These are phyloP conservation scores for Moniliella sp. DNA, from an alignment of 1,284 basidiomycete species.

Conservation along the genomic window DNA sequence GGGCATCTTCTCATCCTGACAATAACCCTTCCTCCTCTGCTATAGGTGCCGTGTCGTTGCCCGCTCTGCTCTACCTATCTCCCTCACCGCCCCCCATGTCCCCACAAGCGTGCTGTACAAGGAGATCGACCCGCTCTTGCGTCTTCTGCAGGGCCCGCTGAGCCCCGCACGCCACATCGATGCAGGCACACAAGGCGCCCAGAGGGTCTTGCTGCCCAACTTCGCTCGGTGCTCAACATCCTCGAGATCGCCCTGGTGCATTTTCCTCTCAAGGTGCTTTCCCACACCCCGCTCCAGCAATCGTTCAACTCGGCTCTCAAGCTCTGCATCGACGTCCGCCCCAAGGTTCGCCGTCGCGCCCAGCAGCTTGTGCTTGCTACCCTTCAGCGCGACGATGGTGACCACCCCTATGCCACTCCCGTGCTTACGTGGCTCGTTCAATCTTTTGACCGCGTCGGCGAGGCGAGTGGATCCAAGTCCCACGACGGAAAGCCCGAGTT, in stretches of 20 bases:
- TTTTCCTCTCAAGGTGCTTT: constrained; percentile 40
- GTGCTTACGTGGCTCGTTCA: constrained; percentile 58
- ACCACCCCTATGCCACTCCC: constrained; percentile 57
- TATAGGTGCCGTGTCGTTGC: background rate
- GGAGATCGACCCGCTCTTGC: background rate
- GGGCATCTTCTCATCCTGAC: no score
- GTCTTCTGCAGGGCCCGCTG: background rate
- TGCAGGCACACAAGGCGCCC: constrained; percentile 11
- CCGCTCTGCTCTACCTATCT: background rate
- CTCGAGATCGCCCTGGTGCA: constrained; percentile 48
- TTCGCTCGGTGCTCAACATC: constrained; percentile 51
- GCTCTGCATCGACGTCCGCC: constrained; percentile 62
- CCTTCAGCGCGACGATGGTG: constrained; percentile 3
- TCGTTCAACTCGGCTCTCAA: constrained; percentile 50
- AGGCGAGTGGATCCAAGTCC: constrained; percentile 41
- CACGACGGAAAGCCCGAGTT: constrained; percentile 41
- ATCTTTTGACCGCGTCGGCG: constrained; percentile 48
- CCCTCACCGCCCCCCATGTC: background rate
- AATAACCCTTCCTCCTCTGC: background rate
- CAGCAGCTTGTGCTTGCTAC: constrained; percentile 62
- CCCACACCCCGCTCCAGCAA: constrained; percentile 12
- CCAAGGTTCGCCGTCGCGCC: constrained; percentile 78
- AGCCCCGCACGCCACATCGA: constrained; percentile 14
- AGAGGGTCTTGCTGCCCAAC: constrained; percentile 30
- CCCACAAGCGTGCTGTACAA: background rate